phyloP scores from a whole-genome alignment of 345 rosid species.

The Gossypium longicalyx region DNA sequence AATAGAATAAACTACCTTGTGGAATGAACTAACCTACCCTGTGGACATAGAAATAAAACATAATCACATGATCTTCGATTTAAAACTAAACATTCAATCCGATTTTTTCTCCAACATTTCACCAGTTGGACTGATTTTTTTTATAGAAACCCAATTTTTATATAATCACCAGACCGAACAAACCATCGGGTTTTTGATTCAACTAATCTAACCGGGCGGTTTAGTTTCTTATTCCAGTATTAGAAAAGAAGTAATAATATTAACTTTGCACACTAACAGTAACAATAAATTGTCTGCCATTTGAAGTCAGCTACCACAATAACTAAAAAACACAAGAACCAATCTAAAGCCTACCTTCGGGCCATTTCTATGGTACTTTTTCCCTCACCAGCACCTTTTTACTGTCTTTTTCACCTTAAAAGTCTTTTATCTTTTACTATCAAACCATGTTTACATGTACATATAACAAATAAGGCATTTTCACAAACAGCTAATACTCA shows the following conservation, averaged over 20 bases:
- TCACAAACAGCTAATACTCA: neutral
- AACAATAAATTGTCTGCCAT: slow-evolving; percentile 29
- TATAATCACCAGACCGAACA: too few species aligned
- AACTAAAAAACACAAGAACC: slow-evolving; percentile 24
- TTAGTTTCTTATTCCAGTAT: neutral
- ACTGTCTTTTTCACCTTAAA: slow-evolving; percentile 25
- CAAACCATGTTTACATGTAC: slow-evolving; percentile 56
- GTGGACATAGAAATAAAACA: too few species aligned
- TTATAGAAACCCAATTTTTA: too few species aligned
- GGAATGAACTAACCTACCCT: too few species aligned
- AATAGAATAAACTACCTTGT: too few species aligned
- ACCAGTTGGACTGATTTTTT: too few species aligned
- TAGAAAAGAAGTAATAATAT: slow-evolving; percentile 24
- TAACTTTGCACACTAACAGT: slow-evolving; percentile 35
- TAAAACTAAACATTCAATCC: too few species aligned
- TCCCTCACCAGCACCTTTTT: slow-evolving; percentile 28
- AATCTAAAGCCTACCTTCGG: slow-evolving; percentile 26
- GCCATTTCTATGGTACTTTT: slow-evolving; percentile 24
- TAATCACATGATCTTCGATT: too few species aligned
- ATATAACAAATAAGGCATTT: slow-evolving; percentile 24
- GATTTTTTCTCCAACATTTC: too few species aligned
- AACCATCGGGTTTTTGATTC: too few species aligned
- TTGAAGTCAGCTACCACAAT: slow-evolving; percentile 30
- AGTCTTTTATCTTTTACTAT: slow-evolving; percentile 35
- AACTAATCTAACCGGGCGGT: too few species aligned